These are phyloP conservation scores for Arthrobotrys megalospora DNA, from an alignment of 2,329 filamentous ascomycete species.

Conservation along the genomic window DNA sequence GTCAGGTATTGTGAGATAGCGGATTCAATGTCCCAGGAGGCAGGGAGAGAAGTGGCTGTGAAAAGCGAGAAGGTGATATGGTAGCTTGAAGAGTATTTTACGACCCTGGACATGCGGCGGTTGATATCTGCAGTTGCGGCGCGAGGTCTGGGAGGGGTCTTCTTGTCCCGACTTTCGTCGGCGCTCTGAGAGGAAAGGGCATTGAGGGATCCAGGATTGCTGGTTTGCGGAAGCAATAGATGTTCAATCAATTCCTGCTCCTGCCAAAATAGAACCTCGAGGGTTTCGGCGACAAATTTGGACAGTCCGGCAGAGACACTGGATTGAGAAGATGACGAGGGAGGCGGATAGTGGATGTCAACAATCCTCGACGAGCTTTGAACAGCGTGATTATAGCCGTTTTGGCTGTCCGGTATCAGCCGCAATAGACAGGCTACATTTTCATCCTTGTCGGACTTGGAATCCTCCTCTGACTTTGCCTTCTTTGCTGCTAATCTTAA, in stretches of 20 bases:
- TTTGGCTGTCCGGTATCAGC: slow-evolving; percentile 74
- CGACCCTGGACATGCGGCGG: slow-evolving; percentile 81
- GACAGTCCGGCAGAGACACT: slow-evolving; percentile 82
- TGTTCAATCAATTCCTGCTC: slow-evolving; percentile 89
- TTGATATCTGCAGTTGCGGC: slow-evolving; percentile 74
- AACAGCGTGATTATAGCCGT: slow-evolving; percentile 69
- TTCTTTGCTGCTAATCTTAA: slow-evolving; percentile 74
- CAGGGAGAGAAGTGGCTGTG: slow-evolving; percentile 82
- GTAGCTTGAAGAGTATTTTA: slow-evolving; percentile 94
- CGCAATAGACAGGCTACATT: slow-evolving; percentile 79
- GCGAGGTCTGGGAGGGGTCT: slow-evolving; percentile 66
- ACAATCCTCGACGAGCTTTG: slow-evolving; percentile 80
- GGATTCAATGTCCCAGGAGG: slow-evolving; percentile 89
- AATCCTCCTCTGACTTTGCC: slow-evolving; percentile 45
- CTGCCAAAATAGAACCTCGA: slow-evolving; percentile 85
- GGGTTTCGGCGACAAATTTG: slow-evolving; percentile 81
- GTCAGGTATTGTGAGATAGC: slow-evolving; percentile 85
- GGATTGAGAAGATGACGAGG: slow-evolving; percentile 76
- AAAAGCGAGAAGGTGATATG: slow-evolving; percentile 97
- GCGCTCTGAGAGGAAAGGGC: slow-evolving; percentile 64
- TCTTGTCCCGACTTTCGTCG: slow-evolving; percentile 66
- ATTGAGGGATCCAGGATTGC: slow-evolving; percentile 72
- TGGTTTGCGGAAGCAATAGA: slow-evolving; percentile 72
- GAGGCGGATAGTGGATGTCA: slow-evolving; percentile 82
- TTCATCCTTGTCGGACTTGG: slow-evolving; percentile 66